Base-by-base conservation (phyloP, 176 grass and related monocot genomes). In the Avena insularis region DNA sequence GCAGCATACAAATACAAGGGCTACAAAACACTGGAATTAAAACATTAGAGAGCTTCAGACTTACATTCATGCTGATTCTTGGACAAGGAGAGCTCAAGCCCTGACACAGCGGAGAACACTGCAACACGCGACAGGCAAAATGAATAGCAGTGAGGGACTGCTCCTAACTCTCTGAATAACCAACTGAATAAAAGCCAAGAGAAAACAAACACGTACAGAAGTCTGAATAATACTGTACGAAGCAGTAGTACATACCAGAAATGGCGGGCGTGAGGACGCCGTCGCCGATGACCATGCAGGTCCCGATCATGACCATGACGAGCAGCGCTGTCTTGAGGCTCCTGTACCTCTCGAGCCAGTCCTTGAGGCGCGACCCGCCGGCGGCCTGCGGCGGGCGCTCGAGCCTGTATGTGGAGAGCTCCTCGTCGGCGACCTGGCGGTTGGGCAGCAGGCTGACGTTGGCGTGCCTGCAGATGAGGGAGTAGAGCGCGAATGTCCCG, bases 41-140 rank as follows among this genome's bases (percentile, higher is more conserved):
- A 25, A 25, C 25, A 25, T 25, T 25, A 25, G 25, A 54, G 4
- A 9, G 40, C 6, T 12, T 53, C 2, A 81, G 71, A 83, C 92
- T 93, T 96, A 99, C 97, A 90, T 84, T 96, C 94, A 79, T 96
- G 97, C 21, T 99, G 94, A 75, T 83, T 62, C 82, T 63, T 99
- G 81, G 97, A 96, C 92, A 99, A 85, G 79, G 94, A 91, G 66
- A 96, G 79, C 81, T 99, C 97, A 8, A 99, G 94, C 66, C 97
- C 97, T 49, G 97, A 99, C 58, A 99, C 97, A 54, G 97, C 97
- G 2, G 97, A 96, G 84, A 99, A 99, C 48, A 99, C 97, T 99
- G 86, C 61, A 43, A 43, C 40, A 93, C 91, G 77, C 23, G 71
- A 84, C n/a, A 71, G 61, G 35, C 25, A 50, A 45, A 74, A 76